These are phyloP conservation scores for Platanthera zijinensis DNA, from an alignment of 106 monocot genomes.

Conservation along the genomic window DNA sequence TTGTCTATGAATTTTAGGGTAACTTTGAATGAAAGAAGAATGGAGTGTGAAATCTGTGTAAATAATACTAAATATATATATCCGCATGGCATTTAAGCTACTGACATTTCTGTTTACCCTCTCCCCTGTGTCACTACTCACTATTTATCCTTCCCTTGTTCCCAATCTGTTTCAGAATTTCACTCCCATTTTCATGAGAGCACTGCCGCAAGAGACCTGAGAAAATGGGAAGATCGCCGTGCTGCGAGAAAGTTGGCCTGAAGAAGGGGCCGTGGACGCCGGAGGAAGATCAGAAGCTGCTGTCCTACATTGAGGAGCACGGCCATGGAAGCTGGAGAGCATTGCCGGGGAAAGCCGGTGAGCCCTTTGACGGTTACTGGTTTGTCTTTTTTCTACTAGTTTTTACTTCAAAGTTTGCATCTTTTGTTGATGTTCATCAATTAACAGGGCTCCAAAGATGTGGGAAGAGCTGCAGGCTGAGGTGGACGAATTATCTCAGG, in stretches of 20 bases:
- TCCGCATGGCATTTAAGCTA: conserved; percentile 3
- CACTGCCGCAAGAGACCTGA: neutral
- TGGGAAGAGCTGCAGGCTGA: conserved; percentile 47
- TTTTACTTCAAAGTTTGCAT: neutral
- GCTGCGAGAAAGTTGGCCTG: conserved; percentile 41
- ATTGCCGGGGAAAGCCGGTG: conserved; percentile 44
- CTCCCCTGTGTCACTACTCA: conserved; percentile 7
- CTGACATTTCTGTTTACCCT: neutral
- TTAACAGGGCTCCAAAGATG: conserved; percentile 13
- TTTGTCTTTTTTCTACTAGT: neutral
- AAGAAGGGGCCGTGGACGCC: conserved; percentile 55
- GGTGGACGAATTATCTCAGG: conserved; percentile 44
- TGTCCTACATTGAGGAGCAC: conserved; percentile 40
- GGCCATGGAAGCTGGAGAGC: conserved; percentile 54
- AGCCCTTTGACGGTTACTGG: neutral
- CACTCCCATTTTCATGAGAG: neutral
- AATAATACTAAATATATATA: neutral
- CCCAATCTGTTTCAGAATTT: neutral
- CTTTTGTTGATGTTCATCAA: neutral
- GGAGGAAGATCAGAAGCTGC: conserved; percentile 51
- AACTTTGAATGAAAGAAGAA: neutral
- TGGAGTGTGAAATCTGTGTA: neutral
- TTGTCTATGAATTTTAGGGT: neutral
- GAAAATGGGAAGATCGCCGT: conserved; percentile 40
- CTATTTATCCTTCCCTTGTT: conserved; percentile 7